Percentiles rank a stretch among this genome's conserved stretches.
These are phyloP conservation scores for Saccharomycopsis sp. DNA, from an alignment of 805 yeast genomes.

Conservation along the genomic window DNA sequence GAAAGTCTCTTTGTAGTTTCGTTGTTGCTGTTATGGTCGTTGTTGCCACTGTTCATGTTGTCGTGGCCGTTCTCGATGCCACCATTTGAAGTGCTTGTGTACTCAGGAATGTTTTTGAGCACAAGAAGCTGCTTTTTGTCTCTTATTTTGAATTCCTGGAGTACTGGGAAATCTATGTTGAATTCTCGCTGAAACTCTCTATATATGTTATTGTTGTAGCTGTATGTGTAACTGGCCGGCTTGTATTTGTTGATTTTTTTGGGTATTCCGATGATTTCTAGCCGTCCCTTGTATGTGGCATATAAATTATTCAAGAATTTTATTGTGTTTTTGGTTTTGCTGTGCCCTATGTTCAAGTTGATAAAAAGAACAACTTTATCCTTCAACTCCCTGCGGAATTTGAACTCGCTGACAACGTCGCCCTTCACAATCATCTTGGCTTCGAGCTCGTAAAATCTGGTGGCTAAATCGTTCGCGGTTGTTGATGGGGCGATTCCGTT, in stretches of 20 bases:
- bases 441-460: not conserved
- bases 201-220: not conserved
- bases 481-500: not conserved
- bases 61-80: not conserved
- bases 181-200: not conserved
- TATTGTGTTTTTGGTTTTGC: not conserved
- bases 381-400: not conserved
- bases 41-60: conserved; percentile 4
- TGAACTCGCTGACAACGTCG: not conserved
- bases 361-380: not conserved
- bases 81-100: not conserved
- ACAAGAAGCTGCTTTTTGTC: not conserved
- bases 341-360: not conserved
- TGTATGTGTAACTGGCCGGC: not conserved
- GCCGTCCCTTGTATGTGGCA: not conserved
- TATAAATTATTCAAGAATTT: not conserved
- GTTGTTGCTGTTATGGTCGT: conserved; percentile 44
- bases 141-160: not conserved
- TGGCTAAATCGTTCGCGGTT: not conserved
- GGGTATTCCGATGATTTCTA: not conserved
- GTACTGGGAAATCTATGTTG: not conserved
- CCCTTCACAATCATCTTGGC: not conserved
- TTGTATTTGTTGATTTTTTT: not conserved
- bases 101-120: not conserved
- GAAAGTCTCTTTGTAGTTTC: conserved; percentile 43